Evolutionary conservation across 1,284 basidiomycete genomes (phyloP).

Genomic region (Apiotrichum gracile): DNA sequence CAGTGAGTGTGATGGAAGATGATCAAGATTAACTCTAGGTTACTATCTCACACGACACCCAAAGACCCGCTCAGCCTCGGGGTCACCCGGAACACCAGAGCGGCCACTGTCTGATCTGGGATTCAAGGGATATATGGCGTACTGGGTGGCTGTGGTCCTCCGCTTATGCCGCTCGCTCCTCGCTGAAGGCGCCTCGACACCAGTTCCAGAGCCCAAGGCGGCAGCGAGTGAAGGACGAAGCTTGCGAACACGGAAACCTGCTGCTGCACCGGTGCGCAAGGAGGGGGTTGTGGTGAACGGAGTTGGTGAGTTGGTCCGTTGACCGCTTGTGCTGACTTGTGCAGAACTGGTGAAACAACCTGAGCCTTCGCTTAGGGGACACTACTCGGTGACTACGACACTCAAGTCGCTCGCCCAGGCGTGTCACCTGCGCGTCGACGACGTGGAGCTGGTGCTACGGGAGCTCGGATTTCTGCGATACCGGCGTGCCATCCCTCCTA

Average conservation of each 20-base stretch:
- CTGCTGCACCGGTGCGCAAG: not conserved
- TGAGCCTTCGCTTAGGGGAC: conserved; percentile 11
- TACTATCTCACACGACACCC: conserved; percentile 76
- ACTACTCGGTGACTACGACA: conserved; percentile 56
- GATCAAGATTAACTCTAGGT: conserved; percentile 51
- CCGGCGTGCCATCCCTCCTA: conserved; percentile 21
- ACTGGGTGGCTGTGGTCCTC: conserved; percentile 80
- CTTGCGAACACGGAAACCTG: conserved; percentile 16
- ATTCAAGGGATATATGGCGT: conserved; percentile 81
- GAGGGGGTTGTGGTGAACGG: conserved; percentile 18
- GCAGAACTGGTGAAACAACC: conserved; percentile 4
- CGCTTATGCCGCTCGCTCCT: conserved; percentile 65
- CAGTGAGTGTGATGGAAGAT: not conserved
- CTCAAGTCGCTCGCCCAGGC: conserved; percentile 67
- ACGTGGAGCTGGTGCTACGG: conserved; percentile 78
- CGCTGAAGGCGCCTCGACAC: not conserved
- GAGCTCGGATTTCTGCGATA: conserved; percentile 71
- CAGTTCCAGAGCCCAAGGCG: not conserved
- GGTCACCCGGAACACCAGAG: conserved; percentile 84
- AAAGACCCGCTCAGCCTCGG: conserved; percentile 47
- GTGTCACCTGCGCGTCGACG: conserved; percentile 75
- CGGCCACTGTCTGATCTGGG: conserved; percentile 91
- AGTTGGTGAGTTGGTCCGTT: conserved; percentile 17
- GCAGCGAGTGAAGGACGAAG: conserved; percentile 11
- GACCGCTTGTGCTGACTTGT: not conserved